Conservation (phyloP, 352 stramenopile species). For the Phytopythium chamaehyphon region DNA sequence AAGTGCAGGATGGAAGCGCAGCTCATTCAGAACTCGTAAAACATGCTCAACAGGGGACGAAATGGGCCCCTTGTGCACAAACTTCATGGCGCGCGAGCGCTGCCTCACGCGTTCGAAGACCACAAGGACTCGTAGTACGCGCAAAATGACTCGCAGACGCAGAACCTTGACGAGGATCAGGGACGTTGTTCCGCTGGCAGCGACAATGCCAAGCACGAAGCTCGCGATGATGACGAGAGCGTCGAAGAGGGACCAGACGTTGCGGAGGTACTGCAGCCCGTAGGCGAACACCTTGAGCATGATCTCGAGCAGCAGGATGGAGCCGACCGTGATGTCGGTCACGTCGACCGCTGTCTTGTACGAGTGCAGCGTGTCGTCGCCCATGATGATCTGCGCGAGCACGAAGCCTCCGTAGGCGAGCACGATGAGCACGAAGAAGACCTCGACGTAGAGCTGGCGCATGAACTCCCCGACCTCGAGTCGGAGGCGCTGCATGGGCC, state of each 20-base stretch:
- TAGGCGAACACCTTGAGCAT: slow-evolving; percentile 78
- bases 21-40: slow-evolving; percentile 63
- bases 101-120: slow-evolving; percentile 87
- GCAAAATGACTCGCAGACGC: slow-evolving; percentile 66
- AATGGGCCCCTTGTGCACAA: slow-evolving; percentile 65
- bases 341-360: slow-evolving; percentile 74
- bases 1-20: slow-evolving; percentile 74
- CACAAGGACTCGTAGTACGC: slow-evolving; percentile 78
- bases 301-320: slow-evolving; percentile 79
- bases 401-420: slow-evolving; percentile 83
- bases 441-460: slow-evolving; percentile 75
- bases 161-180: slow-evolving; percentile 67
- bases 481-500: slow-evolving; percentile 37
- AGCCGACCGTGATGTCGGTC: slow-evolving; percentile 81
- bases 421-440: slow-evolving; percentile 89
- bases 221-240: slow-evolving; percentile 74
- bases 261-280: slow-evolving; percentile 53
- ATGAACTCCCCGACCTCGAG: slow-evolving; percentile 75
- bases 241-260: slow-evolving; percentile 79
- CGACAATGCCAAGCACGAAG: slow-evolving; percentile 70
- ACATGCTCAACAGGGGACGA: slow-evolving; percentile 81
- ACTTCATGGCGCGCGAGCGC: slow-evolving; percentile 67
- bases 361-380: slow-evolving; percentile 35
- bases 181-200: slow-evolving; percentile 50
- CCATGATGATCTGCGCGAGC: slow-evolving; percentile 78